Base-by-base conservation (phyloP, 257 asterid species). In the Leptodermis oblonga region DNA sequence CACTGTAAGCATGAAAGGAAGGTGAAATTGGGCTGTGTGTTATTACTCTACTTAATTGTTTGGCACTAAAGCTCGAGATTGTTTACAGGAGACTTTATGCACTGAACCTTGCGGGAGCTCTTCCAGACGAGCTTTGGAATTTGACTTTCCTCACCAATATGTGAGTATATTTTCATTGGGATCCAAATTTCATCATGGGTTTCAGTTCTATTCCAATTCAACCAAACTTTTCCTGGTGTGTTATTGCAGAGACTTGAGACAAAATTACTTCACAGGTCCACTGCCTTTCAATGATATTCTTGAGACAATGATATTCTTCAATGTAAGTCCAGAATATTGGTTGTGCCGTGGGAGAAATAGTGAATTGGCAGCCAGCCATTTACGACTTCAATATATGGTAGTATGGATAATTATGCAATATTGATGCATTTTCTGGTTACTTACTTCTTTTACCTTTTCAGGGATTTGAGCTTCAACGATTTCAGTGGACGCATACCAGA, bases 401-500 rank as follows among this genome's bases (percentile, higher is more conserved):
- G 17, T 25, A 14, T 11, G 43, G 45, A 34, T 59, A 26, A 48
- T 48, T 34, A 20, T 10, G 13, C 22, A 23, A 34, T 20, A 1
- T 61, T 20, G 28, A 23, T 34, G 34, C 28, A 17, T 26, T 30
- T 3, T 23, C 37, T 52, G 13, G 37, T 2, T 48, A 8, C 11
- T 51, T 4, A 26, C 34, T 43, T 70, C 25, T 39, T 36, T 62
- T 9, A n/a, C n/a, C 64, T 80, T 77, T 76, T 74, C 87, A 92
- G 98, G 83, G 98, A 92, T 77, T 83, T 92, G 85, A 87, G 96
- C 87, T 89, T 87, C 94, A 92, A 92, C 81, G 85, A 78, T 79
- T 78, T 92, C 83, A 80, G 79, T 3, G 98, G 90, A 65, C 42
- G 66, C 59, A 65, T 86, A 54, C 92, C 96, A 36, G 84, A 77